phyloP scores from a whole-genome alignment of 805 yeast genomes.

The Candida hungchunana region DNA sequence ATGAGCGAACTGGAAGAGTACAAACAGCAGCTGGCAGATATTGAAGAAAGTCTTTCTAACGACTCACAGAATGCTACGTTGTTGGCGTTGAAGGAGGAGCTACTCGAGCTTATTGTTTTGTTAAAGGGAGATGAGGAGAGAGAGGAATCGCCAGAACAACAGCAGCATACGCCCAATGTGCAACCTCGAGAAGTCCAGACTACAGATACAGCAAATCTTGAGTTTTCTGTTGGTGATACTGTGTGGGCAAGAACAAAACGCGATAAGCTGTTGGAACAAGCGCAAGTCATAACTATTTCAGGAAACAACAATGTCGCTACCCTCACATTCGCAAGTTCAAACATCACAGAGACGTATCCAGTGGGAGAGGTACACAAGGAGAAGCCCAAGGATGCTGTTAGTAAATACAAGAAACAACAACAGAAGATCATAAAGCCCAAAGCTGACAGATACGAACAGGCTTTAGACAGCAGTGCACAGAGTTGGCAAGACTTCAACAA shows the following conservation, averaged over 20 bases:
- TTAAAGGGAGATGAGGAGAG: slow-evolving; percentile 6
- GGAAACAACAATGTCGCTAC: slow-evolving; percentile 17
- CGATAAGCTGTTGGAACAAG: slow-evolving; percentile 11
- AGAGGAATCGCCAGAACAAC: background rate
- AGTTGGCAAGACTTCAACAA: slow-evolving; percentile 21
- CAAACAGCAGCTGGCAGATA: slow-evolving; percentile 15
- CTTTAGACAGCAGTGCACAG: slow-evolving; percentile 14
- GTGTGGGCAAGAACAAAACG: slow-evolving; percentile 15
- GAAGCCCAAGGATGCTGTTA: slow-evolving; percentile 14
- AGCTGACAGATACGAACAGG: slow-evolving; percentile 11
- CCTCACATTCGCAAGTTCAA: slow-evolving; percentile 10
- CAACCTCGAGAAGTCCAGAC: no score
- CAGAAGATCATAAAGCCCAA: slow-evolving; percentile 5
- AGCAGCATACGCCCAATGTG: background rate
- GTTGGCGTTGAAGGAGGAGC: slow-evolving; percentile 14
- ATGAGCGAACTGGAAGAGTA: slow-evolving; percentile 22
- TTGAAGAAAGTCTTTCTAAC: slow-evolving; percentile 12
- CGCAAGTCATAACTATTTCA: slow-evolving; percentile 15
- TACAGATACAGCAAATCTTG: no score
- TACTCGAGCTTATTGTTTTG: slow-evolving; percentile 15
- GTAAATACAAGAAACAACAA: slow-evolving; percentile 11
- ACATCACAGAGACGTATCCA: slow-evolving; percentile 11
- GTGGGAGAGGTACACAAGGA: slow-evolving; percentile 9
- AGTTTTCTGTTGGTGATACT: slow-evolving; percentile 13
- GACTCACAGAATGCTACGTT: slow-evolving; percentile 17